Percentiles rank a stretch among this genome's conserved stretches.
phyloP scores from a whole-genome alignment of 148 eudicot genomes.

The Cornus suecica region DNA sequence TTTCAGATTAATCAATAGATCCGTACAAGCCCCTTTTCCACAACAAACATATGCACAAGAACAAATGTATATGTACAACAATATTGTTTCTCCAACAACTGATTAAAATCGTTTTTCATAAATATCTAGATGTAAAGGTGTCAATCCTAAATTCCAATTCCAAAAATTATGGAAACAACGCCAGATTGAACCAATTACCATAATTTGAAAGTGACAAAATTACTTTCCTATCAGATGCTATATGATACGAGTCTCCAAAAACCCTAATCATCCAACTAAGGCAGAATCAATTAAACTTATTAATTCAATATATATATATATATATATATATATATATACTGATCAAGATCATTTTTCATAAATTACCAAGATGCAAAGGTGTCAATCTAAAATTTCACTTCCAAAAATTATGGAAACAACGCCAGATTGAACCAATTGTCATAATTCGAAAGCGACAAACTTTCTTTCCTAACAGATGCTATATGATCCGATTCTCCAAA shows the following conservation, averaged over 20 bases:
- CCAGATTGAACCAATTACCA: background rate
- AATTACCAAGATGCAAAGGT: too few species aligned
- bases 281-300: background rate
- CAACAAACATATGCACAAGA: too few species aligned
- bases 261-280: background rate
- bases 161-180: background rate
- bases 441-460: too few species aligned
- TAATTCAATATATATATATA: too few species aligned
- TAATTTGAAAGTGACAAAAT: background rate
- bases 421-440: background rate
- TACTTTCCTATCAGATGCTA: background rate
- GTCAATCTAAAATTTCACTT: background rate
- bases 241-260: background rate
- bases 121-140: too few species aligned
- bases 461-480: background rate
- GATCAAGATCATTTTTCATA: too few species aligned
- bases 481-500: background rate
- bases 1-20: too few species aligned
- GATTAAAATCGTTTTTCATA: too few species aligned
- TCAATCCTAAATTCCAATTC: background rate
- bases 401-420: background rate
- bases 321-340: too few species aligned
- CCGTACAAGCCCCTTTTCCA: too few species aligned
- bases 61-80: background rate
- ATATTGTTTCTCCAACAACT: too few species aligned